Percentiles rank a stretch among this genome's conserved stretches.
phyloP scores from a whole-genome alignment of 2,329 filamentous ascomycete genomes.

The Fragosphaeria purpurea region DNA sequence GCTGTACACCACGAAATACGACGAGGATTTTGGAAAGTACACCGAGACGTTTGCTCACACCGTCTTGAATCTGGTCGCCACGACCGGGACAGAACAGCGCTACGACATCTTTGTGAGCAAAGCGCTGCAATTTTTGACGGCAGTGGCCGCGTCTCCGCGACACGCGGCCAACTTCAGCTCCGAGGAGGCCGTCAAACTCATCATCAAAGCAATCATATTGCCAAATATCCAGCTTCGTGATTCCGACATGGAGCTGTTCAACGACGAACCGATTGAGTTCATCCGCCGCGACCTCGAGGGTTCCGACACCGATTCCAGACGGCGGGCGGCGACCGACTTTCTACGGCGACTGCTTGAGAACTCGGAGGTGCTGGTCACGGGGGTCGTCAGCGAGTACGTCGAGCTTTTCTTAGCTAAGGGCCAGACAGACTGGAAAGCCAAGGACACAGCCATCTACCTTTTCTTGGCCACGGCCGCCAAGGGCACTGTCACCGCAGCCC shows the following conservation, averaged over 20 bases:
- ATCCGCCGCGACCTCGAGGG: conserved; percentile 92
- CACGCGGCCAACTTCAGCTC: conserved; percentile 83
- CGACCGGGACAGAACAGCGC: conserved; percentile 76
- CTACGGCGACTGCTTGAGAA: conserved; percentile 78
- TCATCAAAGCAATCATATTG: conserved; percentile 91
- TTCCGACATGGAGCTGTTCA: conserved; percentile 89
- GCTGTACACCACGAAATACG: conserved; percentile 87
- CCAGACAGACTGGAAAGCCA: conserved; percentile 85
- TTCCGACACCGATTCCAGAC: conserved; percentile 86
- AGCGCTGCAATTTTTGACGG: conserved; percentile 87
- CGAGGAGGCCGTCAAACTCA: conserved; percentile 66
- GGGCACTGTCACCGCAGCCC: conserved; percentile 73
- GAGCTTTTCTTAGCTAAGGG: conserved; percentile 74
- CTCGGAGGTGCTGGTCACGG: conserved; percentile 77
- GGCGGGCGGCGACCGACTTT: conserved; percentile 91
- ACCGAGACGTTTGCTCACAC: conserved; percentile 78
- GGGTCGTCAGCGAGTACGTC: conserved; percentile 79
- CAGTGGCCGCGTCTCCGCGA: conserved; percentile 65
- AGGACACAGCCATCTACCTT: conserved; percentile 95
- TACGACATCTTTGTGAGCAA: conserved; percentile 93
- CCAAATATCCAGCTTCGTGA: conserved; percentile 88
- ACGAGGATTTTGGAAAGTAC: conserved; percentile 80
- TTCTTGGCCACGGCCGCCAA: conserved; percentile 92
- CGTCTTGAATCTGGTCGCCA: conserved; percentile 85
- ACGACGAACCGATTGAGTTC: conserved; percentile 98